Base-by-base conservation (phyloP, 371 early-diverging fungal genomes). In the Mucor indicus region DNA sequence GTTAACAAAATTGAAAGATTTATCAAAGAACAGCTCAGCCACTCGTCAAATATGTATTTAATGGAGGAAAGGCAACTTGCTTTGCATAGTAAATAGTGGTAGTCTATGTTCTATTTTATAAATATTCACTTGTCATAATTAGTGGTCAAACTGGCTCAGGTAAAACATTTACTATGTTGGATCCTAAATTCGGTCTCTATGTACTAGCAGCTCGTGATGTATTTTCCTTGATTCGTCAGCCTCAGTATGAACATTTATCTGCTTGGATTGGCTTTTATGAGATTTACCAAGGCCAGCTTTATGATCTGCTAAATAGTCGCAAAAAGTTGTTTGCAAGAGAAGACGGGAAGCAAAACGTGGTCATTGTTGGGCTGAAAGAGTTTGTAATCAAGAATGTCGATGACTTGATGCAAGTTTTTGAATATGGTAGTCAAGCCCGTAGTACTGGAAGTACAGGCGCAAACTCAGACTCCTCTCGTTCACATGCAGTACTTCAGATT, bases 111-210 rank as follows among this genome's bases (percentile, higher is more conserved):
- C 1, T 19, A 21, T 38, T 19, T 11, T 20, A 21, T 3, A 10
- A 3, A 20, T 15, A 25, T 29, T 2, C 4, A 16, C 2, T 12
- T 43, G 11, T 12, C 13, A 13, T 17, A 11, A 52, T 8, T 58
- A 87, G 90, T 71, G 98, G 99, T 0, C 99, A 98, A 68, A 98
- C 99, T 2, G 96, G 84, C 43, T 70, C 74, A 10, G 99, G 99
- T 23, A 99, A 99, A 67, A 99, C 99, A 0, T 91, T 85, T 72
- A 99, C 99, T 4, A 99, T 99, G 99, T 75, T 98, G 48, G 93
- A 95, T 62, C 77, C 78, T 4, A 78, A 79, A 10, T 72, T 79
- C 38, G 92, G 95, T 4, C 79, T 98, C 10, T 98, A 96, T 58
- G 93, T 94, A 1, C 66, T 89, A 51, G 96, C 98, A 0, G 95